Conservation (phyloP, 768 basidiomycete genomes). For the Pholiota molesta region DNA sequence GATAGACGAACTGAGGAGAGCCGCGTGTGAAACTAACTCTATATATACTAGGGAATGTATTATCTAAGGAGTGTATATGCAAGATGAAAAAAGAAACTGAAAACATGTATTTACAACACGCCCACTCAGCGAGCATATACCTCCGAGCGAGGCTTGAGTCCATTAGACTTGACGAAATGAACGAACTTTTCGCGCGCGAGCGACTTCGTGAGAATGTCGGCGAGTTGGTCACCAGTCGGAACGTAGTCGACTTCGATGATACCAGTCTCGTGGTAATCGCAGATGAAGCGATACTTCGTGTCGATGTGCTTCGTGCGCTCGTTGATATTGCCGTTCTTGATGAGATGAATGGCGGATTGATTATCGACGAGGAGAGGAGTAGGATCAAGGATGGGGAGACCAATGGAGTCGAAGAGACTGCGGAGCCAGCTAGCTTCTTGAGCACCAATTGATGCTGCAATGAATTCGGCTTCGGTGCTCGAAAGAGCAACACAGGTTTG, state of each 20-base stretch:
- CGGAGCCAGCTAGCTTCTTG: not conserved
- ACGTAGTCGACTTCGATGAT: not conserved
- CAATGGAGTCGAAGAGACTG: not conserved
- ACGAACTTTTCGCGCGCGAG: not conserved
- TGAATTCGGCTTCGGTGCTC: slow-evolving; percentile 2
- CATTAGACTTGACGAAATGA: not conserved
- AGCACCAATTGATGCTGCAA: not conserved
- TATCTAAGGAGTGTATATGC: too few species aligned
- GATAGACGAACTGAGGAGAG: too few species aligned
- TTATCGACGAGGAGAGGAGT: not conserved
- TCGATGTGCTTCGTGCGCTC: slow-evolving; percentile 9
- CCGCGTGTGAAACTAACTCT: too few species aligned
- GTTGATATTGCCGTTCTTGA: slow-evolving; percentile 4
- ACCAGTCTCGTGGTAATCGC: not conserved
- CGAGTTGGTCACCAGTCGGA: not conserved
- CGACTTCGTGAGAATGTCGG: slow-evolving; percentile 1
- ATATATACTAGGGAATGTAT: too few species aligned
- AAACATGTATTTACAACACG: not conserved
- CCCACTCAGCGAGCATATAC: slow-evolving; percentile 18
- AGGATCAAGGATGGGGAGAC: not conserved
- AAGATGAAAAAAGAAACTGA: too few species aligned
- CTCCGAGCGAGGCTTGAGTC: not conserved
- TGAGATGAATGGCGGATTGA: slow-evolving; percentile 3
- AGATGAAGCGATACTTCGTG: slow-evolving; percentile 3
- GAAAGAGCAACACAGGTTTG: not conserved